Evolutionary conservation across 2,329 filamentous ascomycete genomes (phyloP).

Genomic region (Colletotrichum eleusines): DNA sequence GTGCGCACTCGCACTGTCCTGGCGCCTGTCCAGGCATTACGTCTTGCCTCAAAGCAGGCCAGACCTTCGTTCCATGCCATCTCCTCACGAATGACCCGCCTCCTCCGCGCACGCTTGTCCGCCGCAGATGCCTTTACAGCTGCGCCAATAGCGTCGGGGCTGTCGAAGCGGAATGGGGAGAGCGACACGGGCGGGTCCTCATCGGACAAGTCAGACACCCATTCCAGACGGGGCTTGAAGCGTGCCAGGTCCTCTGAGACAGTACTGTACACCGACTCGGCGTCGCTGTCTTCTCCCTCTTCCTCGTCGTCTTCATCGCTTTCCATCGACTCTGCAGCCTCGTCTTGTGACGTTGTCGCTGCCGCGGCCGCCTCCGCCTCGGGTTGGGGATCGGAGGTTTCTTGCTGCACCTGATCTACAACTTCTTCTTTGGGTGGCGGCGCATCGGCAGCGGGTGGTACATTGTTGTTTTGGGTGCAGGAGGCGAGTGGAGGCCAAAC

Average conservation of each 20-base stretch:
- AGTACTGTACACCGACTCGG: conserved; percentile 67
- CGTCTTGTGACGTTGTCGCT: conserved; percentile 14
- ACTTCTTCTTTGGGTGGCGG: conserved; percentile 1
- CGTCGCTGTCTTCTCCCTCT: conserved; percentile 55
- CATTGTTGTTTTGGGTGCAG: conserved; percentile 17
- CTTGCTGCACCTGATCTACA: conserved; percentile 15
- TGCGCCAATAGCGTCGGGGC: conserved; percentile 59
- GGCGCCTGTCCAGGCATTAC: conserved; percentile 89
- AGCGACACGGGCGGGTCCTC: conserved; percentile 55
- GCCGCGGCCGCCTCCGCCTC: conserved; percentile 9
- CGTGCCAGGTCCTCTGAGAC: conserved; percentile 67
- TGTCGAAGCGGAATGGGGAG: conserved; percentile 66
- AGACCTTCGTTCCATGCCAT: conserved; percentile 85
- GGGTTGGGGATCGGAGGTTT: conserved; percentile 23
- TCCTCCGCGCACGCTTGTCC: conserved; percentile 66
- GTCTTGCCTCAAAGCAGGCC: conserved; percentile 80
- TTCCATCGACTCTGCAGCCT: conserved; percentile 29
- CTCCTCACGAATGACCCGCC: conserved; percentile 72
- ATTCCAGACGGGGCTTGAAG: conserved; percentile 65
- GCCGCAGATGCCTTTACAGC: conserved; percentile 56
- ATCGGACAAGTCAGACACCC: conserved; percentile 69
- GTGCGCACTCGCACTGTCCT: conserved; percentile 67
- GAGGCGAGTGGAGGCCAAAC: conserved; percentile 61
- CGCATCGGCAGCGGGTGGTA: conserved; percentile 22
- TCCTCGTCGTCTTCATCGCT: conserved; percentile 52